Conservation (phyloP, 2,329 filamentous ascomycete species). For the Fusarium musae region DNA sequence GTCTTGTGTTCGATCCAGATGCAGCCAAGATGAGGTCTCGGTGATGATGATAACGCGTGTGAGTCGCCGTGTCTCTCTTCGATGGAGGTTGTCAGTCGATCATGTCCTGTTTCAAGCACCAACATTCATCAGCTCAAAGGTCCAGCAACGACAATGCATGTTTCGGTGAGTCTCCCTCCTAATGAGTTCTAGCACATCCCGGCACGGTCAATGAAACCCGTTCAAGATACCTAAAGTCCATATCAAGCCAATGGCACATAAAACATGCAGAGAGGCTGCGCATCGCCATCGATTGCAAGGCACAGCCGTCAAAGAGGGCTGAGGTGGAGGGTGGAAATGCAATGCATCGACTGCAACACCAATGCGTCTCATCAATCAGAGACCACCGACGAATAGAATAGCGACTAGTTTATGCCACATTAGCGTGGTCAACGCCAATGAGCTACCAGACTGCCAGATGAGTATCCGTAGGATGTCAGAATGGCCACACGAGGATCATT, state of each 20-base stretch:
- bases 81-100: constrained; percentile 5
- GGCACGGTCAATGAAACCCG: background rate
- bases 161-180: constrained; percentile 2
- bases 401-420: background rate
- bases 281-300: constrained; percentile 39
- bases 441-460: constrained; percentile 1
- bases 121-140: constrained; percentile 13
- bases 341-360: constrained; percentile 32
- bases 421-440: constrained; percentile 7
- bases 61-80: constrained; percentile 6
- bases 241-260: background rate
- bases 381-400: constrained; percentile 12
- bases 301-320: constrained; percentile 45
- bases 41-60: background rate
- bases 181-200: background rate
- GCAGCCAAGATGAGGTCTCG: background rate
- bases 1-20: constrained; percentile 14
- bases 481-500: constrained; percentile 27
- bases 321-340: constrained; percentile 44
- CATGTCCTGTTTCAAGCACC: constrained; percentile 1
- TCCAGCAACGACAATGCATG: background rate
- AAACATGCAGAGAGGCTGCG: constrained; percentile 35
- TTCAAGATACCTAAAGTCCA: background rate
- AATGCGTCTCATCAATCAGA: constrained; percentile 13
- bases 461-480: background rate